Evolutionary conservation across 225 moss, liverwort and hornwort genomes (phyloP).

Genomic region (Sphagnum tenellum): DNA sequence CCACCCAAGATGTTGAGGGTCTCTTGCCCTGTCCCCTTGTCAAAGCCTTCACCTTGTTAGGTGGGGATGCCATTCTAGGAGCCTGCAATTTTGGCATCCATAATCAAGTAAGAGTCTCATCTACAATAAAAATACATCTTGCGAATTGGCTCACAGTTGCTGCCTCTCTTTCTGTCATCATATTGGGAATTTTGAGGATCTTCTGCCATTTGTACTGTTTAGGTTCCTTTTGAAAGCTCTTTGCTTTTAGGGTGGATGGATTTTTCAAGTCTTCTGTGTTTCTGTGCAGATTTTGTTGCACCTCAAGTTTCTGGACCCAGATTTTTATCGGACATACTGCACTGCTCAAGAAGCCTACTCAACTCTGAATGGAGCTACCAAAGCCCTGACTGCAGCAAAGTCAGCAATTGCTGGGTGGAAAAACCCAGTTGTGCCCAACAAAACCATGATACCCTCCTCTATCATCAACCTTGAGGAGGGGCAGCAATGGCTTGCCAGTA

Average conservation of each 20-base stretch:
- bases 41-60: constrained; percentile 29
- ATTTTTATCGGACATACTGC: constrained; percentile 27
- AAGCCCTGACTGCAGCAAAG: constrained; percentile 20
- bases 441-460: background rate
- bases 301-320: constrained; percentile 28
- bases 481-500: constrained; percentile 17
- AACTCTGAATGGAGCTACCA: constrained; percentile 16
- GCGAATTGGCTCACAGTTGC: too few relatives aligned
- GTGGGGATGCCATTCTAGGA: constrained; percentile 36
- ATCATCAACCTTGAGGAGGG: constrained; percentile 5
- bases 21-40: constrained; percentile 36
- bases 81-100: constrained; percentile 37
- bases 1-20: constrained; percentile 26
- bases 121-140: too few relatives aligned
- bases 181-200: background rate
- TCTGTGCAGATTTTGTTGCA: constrained; percentile 34
- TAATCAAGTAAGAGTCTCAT: constrained; percentile 15
- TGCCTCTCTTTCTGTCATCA: background rate
- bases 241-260: too few relatives aligned
- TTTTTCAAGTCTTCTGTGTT: too few relatives aligned
- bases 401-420: constrained; percentile 18
- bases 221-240: too few relatives aligned
- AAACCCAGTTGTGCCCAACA: background rate
- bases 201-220: background rate
- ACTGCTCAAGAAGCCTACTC: constrained; percentile 26